Base-by-base conservation (phyloP, 2,329 filamentous ascomycete genomes). In the Aspergillus neoniger region DNA sequence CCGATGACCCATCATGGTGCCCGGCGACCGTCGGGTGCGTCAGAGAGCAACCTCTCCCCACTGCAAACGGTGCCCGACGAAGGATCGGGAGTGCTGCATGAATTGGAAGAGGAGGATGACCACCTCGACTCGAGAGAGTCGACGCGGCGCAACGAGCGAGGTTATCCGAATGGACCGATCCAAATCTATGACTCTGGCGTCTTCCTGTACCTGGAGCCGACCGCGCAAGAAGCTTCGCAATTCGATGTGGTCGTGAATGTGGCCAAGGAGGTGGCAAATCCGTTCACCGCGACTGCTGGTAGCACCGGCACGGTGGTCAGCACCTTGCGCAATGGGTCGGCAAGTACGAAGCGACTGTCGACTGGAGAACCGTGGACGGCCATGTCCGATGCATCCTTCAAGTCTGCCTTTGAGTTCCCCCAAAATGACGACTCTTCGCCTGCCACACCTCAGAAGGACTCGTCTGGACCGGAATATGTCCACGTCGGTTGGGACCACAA, bases 401-500 rank as follows among this genome's bases (percentile, higher is more conserved):
- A 83, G 47, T 84, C 84, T 36, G 78, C 79, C 1, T 77, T 79
- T 58, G 79, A 81, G 60, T 78, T 72, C 58, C 72, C 74, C 32
- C 67, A 70, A 8, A 67, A 69, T 15, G 73, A 70, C 21, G 65
- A 66, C 9, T 70, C 69, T 36, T 66, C 63, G 2, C 68, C 72
- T 8, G 71, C 72, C 5, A 72, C 71, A 5, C 71, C 72, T 23
- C 76, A 74, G 57, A 68, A 68, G 1, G 68, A 67, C 8, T 58
- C 74, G 49, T 70, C 74, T 23, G 72, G 76, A n/a, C 86, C 86
- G 2, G 86, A 88, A 69, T 88, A 88, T 68, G 83, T 88, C 25
- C 86, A 88, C 69, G 83, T 88, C 55, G 81, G 81, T 8, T 88
- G 86, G 86, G 86, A 88, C 66, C 86, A 88, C 72, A 88, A 88